A percentile compares a stretch with the other conserved stretches of the same genome.
phyloP scores from a whole-genome alignment of 73 alveolate genomes.

The Tetrahymena malaccensis region DNA sequence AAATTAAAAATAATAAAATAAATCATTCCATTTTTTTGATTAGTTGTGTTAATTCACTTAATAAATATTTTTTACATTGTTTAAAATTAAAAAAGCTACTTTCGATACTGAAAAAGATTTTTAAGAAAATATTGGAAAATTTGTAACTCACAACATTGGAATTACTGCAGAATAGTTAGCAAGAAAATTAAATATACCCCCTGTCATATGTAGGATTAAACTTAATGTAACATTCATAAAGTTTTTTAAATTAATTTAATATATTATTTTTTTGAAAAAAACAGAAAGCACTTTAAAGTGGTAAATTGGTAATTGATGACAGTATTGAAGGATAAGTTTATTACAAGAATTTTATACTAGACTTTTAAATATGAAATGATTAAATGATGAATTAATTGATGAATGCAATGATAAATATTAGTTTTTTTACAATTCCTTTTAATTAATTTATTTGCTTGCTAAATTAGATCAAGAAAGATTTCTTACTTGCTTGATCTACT shows the following conservation, averaged over 20 bases:
- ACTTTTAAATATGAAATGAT: not conserved
- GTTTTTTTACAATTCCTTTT: not conserved
- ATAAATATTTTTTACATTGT: not conserved
- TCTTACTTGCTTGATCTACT: not conserved
- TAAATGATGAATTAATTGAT: not conserved
- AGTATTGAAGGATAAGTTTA: conserved; percentile 26
- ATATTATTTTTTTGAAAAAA: too few relatives aligned
- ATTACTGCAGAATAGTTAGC: conserved; percentile 23
- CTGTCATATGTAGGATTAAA: conserved; percentile 9
- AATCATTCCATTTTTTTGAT: too few relatives aligned
- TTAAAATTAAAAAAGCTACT: not conserved
- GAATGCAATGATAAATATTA: too few relatives aligned
- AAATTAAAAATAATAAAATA: not conserved
- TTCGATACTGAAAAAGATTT: conserved; percentile 24
- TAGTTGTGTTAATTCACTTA: not conserved
- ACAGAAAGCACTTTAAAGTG: conserved; percentile 1
- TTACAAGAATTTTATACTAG: not conserved
- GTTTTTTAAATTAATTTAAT: too few relatives aligned
- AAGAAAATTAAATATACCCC: conserved; percentile 3
- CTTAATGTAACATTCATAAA: not conserved
- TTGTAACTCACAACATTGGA: not conserved
- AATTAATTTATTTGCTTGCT: not conserved
- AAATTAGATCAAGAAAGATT: not conserved
- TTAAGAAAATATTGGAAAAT: conserved; percentile 20
- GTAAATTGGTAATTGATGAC: conserved; percentile 5